Evolutionary conservation across 805 yeast species (phyloP).

Genomic region (Wickerhamomyces sydowiorum): DNA sequence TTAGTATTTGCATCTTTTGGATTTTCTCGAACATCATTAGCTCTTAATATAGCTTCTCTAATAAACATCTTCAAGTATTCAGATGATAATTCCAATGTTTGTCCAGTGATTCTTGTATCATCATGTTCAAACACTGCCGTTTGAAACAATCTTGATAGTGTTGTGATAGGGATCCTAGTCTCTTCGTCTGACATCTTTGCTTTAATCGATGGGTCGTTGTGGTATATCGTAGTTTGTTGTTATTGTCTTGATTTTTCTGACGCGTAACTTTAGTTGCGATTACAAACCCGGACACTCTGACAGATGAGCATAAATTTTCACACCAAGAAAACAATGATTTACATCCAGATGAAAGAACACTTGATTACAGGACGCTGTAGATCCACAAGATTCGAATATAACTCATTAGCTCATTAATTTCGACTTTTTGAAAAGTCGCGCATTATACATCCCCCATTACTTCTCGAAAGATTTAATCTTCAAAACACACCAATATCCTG

Average conservation of each 20-base stretch:
- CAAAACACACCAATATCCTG: conserved; percentile 18
- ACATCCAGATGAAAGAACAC: no score
- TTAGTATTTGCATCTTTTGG: conserved; percentile 15
- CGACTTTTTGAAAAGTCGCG: no score
- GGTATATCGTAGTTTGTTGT: neutral
- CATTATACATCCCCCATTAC: no score
- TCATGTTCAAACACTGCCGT: conserved; percentile 42
- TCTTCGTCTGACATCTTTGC: conserved; percentile 8
- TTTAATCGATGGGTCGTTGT: neutral
- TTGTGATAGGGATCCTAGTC: conserved; percentile 20
- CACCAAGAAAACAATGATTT: no score
- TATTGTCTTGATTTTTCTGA: neutral
- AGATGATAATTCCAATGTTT: conserved; percentile 42
- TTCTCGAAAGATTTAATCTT: no score
- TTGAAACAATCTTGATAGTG: conserved; percentile 47
- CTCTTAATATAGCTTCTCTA: conserved; percentile 51
- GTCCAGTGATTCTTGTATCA: conserved; percentile 41
- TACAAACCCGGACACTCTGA: neutral
- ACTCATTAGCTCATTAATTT: no score
- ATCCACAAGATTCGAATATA: no score
- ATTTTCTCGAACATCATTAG: conserved; percentile 45
- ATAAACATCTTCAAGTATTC: conserved; percentile 54
- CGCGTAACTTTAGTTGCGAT: neutral
- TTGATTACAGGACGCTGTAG: no score
- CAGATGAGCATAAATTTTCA: no score